phyloP scores from a whole-genome alignment of 441 rosid species.

The Metrosideros polymorpha region DNA sequence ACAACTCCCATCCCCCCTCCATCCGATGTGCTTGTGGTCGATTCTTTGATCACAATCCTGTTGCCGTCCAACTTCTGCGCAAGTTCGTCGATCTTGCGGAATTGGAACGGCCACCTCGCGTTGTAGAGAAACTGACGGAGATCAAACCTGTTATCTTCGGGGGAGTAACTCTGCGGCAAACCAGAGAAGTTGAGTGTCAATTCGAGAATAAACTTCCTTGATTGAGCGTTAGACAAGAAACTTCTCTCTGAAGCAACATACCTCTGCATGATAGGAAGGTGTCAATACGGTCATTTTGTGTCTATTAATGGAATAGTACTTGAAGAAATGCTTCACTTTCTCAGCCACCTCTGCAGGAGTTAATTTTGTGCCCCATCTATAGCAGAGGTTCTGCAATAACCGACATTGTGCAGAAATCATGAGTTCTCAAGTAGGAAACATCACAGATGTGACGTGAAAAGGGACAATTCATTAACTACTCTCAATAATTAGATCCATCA shows the following conservation, averaged over 20 bases:
- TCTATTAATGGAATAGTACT: constrained; percentile 81
- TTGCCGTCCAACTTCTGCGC: constrained; percentile 54
- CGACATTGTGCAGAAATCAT: not conserved
- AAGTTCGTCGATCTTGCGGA: constrained; percentile 74
- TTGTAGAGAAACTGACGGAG: constrained; percentile 86
- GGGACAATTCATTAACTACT: not conserved
- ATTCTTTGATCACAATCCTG: constrained; percentile 27
- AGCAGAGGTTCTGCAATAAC: constrained; percentile 76
- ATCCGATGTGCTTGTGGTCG: not conserved
- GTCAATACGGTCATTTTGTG: constrained; percentile 93
- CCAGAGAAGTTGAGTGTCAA: not conserved
- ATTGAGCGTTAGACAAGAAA: not conserved
- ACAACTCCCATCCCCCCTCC: constrained; percentile 44
- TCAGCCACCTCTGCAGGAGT: constrained; percentile 78
- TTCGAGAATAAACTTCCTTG: not conserved
- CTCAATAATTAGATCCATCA: not conserved
- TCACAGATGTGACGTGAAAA: not conserved
- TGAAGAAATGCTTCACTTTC: constrained; percentile 90
- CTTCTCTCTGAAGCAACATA: constrained; percentile 3
- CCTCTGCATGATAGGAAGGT: constrained; percentile 95
- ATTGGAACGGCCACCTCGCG: constrained; percentile 77
- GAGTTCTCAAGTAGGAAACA: not conserved
- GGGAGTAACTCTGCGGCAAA: constrained; percentile 68
- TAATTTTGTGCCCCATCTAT: constrained; percentile 76
- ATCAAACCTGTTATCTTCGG: constrained; percentile 90